Evolutionary conservation across 2,329 filamentous ascomycete genomes (phyloP).

Genomic region (Fusarium austroafricanum): DNA sequence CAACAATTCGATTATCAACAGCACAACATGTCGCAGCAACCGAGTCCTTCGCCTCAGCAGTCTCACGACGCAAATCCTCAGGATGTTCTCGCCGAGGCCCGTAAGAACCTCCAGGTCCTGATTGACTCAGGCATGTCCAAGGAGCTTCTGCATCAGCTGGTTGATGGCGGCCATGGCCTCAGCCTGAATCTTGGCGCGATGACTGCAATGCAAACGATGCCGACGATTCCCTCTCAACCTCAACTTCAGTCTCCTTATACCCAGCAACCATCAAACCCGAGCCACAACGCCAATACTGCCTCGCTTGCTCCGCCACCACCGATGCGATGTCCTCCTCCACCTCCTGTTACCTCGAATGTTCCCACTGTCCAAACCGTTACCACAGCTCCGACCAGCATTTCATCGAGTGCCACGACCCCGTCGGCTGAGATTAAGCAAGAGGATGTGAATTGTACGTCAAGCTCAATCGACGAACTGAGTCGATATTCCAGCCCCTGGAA

Average conservation of each 20-base stretch:
- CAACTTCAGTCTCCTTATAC: constrained; percentile 37
- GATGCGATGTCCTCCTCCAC: constrained; percentile 51
- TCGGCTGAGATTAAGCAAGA: constrained; percentile 49
- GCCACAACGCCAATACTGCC: constrained; percentile 34
- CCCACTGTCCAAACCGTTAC: constrained; percentile 37
- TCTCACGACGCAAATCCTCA: constrained; percentile 53
- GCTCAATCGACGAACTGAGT: not conserved
- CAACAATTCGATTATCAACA: constrained; percentile 39
- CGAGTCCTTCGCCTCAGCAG: constrained; percentile 44
- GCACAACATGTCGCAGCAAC: constrained; percentile 42
- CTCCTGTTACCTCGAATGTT: constrained; percentile 40
- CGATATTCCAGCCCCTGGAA: not conserved
- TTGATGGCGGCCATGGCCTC: constrained; percentile 54
- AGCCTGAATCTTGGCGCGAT: constrained; percentile 38
- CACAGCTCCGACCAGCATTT: constrained; percentile 33
- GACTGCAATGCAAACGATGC: constrained; percentile 29
- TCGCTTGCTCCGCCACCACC: constrained; percentile 48
- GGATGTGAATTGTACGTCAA: constrained; percentile 44
- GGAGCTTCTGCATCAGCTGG: constrained; percentile 57
- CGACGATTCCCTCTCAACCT: constrained; percentile 28
- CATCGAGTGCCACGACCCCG: constrained; percentile 41
- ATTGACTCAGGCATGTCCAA: constrained; percentile 60
- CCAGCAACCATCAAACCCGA: constrained; percentile 31
- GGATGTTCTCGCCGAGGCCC: constrained; percentile 58
- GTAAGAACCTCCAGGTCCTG: constrained; percentile 59